Conservation (phyloP, 202 grass and related monocot genomes). For the Cymbopogon flexuosus region DNA sequence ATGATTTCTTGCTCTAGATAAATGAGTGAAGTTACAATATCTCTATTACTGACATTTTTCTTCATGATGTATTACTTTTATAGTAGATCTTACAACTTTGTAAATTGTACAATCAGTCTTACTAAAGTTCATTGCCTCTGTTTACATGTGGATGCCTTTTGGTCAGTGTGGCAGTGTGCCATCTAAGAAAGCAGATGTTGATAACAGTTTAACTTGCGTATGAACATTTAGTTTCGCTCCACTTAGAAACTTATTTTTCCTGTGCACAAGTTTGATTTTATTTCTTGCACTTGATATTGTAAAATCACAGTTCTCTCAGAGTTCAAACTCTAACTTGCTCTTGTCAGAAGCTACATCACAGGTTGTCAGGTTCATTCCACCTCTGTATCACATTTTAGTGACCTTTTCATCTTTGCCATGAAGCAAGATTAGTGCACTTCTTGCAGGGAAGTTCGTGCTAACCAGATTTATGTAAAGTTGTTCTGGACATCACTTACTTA, state of each 20-base stretch:
- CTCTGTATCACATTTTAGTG: background rate
- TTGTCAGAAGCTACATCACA: background rate
- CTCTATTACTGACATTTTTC: conserved; percentile 1
- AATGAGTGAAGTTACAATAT: conserved; percentile 18
- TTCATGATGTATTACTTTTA: background rate
- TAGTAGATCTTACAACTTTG: conserved; percentile 10
- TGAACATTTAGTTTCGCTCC: background rate
- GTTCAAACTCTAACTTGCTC: conserved; percentile 4
- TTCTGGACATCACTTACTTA: conserved; percentile 6
- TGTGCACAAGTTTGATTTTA: background rate
- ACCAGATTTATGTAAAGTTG: conserved; percentile 23
- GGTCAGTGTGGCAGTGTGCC: background rate
- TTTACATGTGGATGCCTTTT: background rate
- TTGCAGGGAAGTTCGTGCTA: conserved; percentile 20
- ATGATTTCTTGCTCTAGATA: conserved; percentile 26
- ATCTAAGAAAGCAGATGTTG: background rate
- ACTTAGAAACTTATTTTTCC: background rate
- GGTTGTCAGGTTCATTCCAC: background rate
- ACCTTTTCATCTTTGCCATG: background rate
- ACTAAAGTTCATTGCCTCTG: conserved; percentile 9
- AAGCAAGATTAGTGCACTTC: conserved; percentile 9
- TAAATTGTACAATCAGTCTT: conserved; percentile 19
- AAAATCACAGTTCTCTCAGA: background rate
- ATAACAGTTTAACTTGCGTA: background rate
- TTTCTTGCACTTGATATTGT: background rate